Base-by-base conservation (phyloP, 495 filamentous ascomycete species). In the Penicillium subrubescens region DNA sequence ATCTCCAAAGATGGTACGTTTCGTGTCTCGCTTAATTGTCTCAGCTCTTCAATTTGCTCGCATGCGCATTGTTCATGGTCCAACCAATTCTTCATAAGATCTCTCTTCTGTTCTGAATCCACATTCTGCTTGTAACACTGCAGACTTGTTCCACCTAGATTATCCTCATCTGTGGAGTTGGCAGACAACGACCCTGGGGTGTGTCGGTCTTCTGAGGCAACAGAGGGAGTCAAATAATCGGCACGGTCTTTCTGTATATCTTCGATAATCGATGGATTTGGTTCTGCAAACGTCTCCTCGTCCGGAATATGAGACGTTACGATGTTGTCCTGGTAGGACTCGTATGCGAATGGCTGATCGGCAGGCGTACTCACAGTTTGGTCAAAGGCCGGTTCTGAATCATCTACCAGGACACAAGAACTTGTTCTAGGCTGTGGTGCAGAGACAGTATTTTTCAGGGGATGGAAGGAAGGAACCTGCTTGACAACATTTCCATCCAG, bases 171-270 rank as follows among this genome's bases (percentile, higher is more conserved):
- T 21, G 53, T 23, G 7, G 33, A 56, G n/a, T 17, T 56, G 31
- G 31, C 37, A 34, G 29, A n/a, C 33, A 23, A 19, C 35, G 31
- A 12, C 25, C 12, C 34, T 6, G 55, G 8, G 50, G 39, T 55
- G 27, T 57, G 37, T 58, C 52, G 54, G 31, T 61, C 57, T 57
- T 21, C 46, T 29, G 63, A 61, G 14, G 52, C 6, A 3, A 25
- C 19, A 1, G 29, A 41, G 25, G 37, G 52, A 41, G 19, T 37
- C 17, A 31, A 14, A 35, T 8, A 12, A 56, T 19, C 29, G 37
- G 33, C 33, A 35, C 1, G 21, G 15, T 11, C 23, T 0, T 56
- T 56, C 31, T 25, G 31, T 21, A 23, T 37, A 7, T 23, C 27
- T 17, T 34, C 17, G 14, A 50, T 8, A 6, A 50, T 8, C 57